Evolutionary conservation across 1,284 basidiomycete species (phyloP).

Genomic region (Microbotryum lychnidis-dioicae): DNA sequence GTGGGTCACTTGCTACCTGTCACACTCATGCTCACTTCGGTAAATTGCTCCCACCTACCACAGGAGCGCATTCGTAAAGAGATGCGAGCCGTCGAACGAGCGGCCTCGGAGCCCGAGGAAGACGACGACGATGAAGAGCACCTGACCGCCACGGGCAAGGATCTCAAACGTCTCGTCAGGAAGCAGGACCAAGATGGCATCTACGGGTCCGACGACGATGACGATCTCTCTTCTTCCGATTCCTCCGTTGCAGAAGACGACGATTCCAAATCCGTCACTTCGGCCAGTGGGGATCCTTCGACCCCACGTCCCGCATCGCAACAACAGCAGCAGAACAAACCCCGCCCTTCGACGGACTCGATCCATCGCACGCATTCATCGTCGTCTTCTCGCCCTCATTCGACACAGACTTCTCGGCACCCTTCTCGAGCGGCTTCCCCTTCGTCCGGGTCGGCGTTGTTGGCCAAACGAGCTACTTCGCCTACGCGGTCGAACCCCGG

Average conservation of each 20-base stretch:
- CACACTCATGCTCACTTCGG: background rate
- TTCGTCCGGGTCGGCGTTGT: constrained; percentile 52
- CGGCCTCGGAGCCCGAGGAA: constrained; percentile 57
- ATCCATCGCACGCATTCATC: background rate
- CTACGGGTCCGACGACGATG: constrained; percentile 56
- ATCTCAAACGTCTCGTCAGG: constrained; percentile 65
- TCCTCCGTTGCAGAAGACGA: too few relatives aligned
- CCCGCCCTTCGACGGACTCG: too few relatives aligned
- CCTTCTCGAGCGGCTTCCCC: constrained; percentile 34
- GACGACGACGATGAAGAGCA: constrained; percentile 56
- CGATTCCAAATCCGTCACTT: too few relatives aligned
- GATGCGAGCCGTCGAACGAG: constrained; percentile 66
- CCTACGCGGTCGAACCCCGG: constrained; percentile 39
- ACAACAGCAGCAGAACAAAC: too few relatives aligned
- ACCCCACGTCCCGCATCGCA: too few relatives aligned
- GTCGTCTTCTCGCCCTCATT: background rate
- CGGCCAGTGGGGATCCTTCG: too few relatives aligned
- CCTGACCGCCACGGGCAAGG: constrained; percentile 60
- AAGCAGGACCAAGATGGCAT: constrained; percentile 46
- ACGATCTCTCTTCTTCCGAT: constrained; percentile 46
- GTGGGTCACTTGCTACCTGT: constrained; percentile 12
- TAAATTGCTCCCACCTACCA: too few relatives aligned
- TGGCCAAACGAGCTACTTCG: constrained; percentile 73
- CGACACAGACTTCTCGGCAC: constrained; percentile 8
- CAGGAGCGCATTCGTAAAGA: constrained; percentile 77